phyloP scores from a whole-genome alignment of 2,329 filamentous ascomycete species.

The Septoria linicola region DNA sequence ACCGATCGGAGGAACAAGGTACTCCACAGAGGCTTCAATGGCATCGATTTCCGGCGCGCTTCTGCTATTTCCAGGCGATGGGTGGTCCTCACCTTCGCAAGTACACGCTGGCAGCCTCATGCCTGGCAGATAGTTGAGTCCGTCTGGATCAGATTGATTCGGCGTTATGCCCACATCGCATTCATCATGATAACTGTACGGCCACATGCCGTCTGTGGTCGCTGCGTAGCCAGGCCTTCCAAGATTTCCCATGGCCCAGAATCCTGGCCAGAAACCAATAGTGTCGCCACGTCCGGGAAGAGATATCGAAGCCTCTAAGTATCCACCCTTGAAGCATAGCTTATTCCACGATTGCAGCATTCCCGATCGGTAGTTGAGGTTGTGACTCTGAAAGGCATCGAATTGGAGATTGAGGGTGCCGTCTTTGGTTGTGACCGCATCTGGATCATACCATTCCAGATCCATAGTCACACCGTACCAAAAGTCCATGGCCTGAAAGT shows the following conservation, averaged over 20 bases:
- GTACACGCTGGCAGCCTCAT: conserved; percentile 70
- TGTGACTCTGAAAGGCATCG: conserved; percentile 64
- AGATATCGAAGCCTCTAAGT: conserved; percentile 68
- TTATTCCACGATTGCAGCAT: conserved; percentile 56
- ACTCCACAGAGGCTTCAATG: conserved; percentile 64
- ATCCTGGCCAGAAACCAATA: conserved; percentile 71
- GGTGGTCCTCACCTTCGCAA: conserved; percentile 64
- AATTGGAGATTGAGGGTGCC: conserved; percentile 58
- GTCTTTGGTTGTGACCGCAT: conserved; percentile 45
- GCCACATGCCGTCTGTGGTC: conserved; percentile 72
- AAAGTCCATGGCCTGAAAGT: conserved; percentile 65
- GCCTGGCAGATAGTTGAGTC: conserved; percentile 65
- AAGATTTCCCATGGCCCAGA: conserved; percentile 74
- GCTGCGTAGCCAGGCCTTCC: conserved; percentile 67
- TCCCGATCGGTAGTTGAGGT: conserved; percentile 51
- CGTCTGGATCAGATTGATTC: conserved; percentile 68
- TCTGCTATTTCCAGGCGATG: conserved; percentile 62
- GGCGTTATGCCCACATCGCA: conserved; percentile 71
- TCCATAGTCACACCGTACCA: conserved; percentile 71
- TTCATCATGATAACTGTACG: conserved; percentile 67
- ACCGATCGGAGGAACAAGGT: conserved; percentile 50
- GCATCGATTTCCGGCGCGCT: conserved; percentile 71
- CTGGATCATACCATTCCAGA: conserved; percentile 55
- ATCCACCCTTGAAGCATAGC: conserved; percentile 66
- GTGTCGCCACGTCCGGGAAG: conserved; percentile 66